These are phyloP conservation scores for Nicotiana noctiflora DNA, from an alignment of 257 asterid species.

Conservation along the genomic window DNA sequence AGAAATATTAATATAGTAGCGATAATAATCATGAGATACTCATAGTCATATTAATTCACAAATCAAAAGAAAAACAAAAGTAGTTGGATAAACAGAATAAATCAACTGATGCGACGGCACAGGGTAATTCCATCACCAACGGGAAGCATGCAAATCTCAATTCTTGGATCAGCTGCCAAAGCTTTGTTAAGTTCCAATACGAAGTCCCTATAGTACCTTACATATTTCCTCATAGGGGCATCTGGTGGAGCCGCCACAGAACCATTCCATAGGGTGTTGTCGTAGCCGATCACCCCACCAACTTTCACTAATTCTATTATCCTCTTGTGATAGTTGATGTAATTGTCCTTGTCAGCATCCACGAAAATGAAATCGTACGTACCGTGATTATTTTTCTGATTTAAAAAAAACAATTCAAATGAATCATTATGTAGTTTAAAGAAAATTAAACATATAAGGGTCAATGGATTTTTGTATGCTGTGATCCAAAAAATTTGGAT, in stretches of 20 bases:
- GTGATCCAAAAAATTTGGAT: too few relatives aligned
- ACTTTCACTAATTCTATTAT: slow-evolving; percentile 66
- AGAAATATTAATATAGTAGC: not conserved
- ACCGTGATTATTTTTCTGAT: slow-evolving; percentile 43
- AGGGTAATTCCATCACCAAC: slow-evolving; percentile 94
- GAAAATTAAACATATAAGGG: not conserved
- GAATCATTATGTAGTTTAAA: not conserved
- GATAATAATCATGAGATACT: not conserved
- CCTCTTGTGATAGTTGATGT: slow-evolving; percentile 74
- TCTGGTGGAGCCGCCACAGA: slow-evolving; percentile 85
- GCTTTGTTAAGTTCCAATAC: slow-evolving; percentile 86
- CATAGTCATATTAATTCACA: not conserved
- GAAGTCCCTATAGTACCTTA: slow-evolving; percentile 63
- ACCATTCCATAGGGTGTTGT: slow-evolving; percentile 89
- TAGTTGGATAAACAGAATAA: not conserved
- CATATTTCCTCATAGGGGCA: slow-evolving; percentile 79
- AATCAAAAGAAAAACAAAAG: not conserved
- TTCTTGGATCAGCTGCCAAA: slow-evolving; percentile 78
- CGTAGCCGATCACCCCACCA: slow-evolving; percentile 84
- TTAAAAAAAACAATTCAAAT: not conserved
- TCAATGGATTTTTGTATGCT: too few relatives aligned
- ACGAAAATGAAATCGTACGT: slow-evolving; percentile 74
- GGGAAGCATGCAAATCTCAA: slow-evolving; percentile 84
- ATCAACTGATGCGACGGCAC: slow-evolving; percentile 77
- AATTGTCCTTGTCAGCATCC: slow-evolving; percentile 90